Base-by-base conservation (phyloP, 148 eudicot species). In the Cornus florida region DNA sequence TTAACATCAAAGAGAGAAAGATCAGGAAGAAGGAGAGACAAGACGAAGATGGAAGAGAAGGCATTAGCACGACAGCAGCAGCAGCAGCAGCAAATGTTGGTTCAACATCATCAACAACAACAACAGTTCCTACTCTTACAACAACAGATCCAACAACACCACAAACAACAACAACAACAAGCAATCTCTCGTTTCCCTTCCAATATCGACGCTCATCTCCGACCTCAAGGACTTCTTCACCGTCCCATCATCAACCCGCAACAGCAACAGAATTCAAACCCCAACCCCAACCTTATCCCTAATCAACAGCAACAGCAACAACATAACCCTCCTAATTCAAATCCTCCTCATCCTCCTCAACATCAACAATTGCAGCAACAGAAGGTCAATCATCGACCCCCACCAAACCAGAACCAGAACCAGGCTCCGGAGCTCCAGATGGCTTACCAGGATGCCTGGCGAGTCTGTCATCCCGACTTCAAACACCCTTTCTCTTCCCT, bases 361-460 rank as follows among this genome's bases (percentile, higher is more conserved):
- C 64, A 57, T 4, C 64, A 57, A 16, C 64, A 57, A 57, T 82
- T 77, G 50, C 84, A 83, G 73, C 90, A 85, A 31, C 84, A 79
- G 71, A 85, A 86, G 81, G 79, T 4, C 48, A 43, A 43, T 35
- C 48, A 20, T 56, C 75, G 84, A 31, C 64, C 83, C 14, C 68
- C 80, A 11, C 71, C 79, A 5, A 91, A 88, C 53, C 90, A 86
- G 71, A 16, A 2, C 48, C 19, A 13, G 20, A 57, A 57, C 20
- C 62, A 57, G 48, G 48, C 48, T 14, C 86, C 79, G 23, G 97
- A 91, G 86, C 83, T 93, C 33, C 98, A 93, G 86, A 85, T 93
- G 90, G 93, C 98, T 7, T 95, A 93, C 67, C 97, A 95, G 87
- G 98, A 95, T 75, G 97, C 97, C 31, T 91, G 95, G 97, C 88